Base-by-base conservation (phyloP, 805 yeast species). In the Candida khao-thaluensis region DNA sequence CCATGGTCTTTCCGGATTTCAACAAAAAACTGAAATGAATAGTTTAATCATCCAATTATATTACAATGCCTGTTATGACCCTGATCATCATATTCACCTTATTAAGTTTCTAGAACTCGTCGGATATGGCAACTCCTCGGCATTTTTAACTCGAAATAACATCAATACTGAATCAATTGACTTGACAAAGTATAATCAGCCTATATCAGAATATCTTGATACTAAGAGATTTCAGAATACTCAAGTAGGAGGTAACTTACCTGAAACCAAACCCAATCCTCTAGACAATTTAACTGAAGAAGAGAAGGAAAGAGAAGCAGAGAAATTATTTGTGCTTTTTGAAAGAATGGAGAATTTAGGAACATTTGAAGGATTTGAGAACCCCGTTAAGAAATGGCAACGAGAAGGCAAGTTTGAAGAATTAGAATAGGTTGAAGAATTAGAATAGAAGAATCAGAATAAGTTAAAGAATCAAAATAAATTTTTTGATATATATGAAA, bases 221-320 rank as follows among this genome's bases (percentile, higher is more conserved):
- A 21, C 7, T 8, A 7, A 22, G 10, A 7, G 24, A 22, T 22
- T 8, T 10, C 24, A 22, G 7, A 10, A 7, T 8, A 29, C 22
- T 24, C 26, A 25, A 41, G 25, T 15, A 6, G 26, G 14, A 3
- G 26, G 20, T 21, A 5, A 8, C 3, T 12, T 31, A 4, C 26
- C 24, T 5, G 20, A 17, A 7, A 12, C 3, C 4, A 12, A 20
- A 17, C 28, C 21, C 7, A 7, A 22, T 8, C 14, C 11, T 8
- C 3, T 30, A 18, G 8, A 37, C 12, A 59, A 53, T 2, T 57
- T 69, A 61, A 59, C 71, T 1, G 59, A 59, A 7, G 72, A 64
- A 35, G 75, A 71, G 40, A 69, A 71, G 48, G 70, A 63, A 44
- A 48, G 47, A 6, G 75, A 71, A 44, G 75, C 75, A 2, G 76